Evolutionary conservation across 345 rosid species (phyloP).

Genomic region (Camelina sativa): DNA sequence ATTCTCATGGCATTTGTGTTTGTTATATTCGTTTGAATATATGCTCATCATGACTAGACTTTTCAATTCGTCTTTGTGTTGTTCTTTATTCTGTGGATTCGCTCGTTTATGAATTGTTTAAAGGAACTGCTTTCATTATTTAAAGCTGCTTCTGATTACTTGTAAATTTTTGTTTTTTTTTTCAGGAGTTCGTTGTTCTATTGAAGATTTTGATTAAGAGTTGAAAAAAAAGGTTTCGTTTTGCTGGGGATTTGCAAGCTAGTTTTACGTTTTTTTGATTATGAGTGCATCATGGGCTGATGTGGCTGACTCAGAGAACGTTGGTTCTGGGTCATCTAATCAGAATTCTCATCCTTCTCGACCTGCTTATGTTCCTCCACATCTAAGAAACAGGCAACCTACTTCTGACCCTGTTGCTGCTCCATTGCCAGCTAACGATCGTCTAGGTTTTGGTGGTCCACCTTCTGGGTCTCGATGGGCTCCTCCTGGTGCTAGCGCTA

Average conservation of each 20-base stretch:
- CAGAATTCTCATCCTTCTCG: constrained; percentile 49
- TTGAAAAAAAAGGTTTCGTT: constrained; percentile 8
- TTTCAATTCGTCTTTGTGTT: constrained; percentile 19
- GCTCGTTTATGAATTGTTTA: constrained; percentile 24
- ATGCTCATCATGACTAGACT: constrained; percentile 36
- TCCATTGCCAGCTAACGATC: constrained; percentile 50
- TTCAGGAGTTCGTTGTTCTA: constrained; percentile 23
- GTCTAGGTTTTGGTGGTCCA: constrained; percentile 53
- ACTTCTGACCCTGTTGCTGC: constrained; percentile 55
- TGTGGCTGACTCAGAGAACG: constrained; percentile 89
- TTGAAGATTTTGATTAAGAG: not conserved
- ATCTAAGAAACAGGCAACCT: constrained; percentile 70
- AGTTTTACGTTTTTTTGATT: constrained; percentile 28
- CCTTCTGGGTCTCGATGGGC: constrained; percentile 66
- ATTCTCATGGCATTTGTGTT: constrained; percentile 30
- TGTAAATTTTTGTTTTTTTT: not conserved
- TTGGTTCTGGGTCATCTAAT: constrained; percentile 51
- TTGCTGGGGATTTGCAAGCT: constrained; percentile 18
- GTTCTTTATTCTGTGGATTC: constrained; percentile 1
- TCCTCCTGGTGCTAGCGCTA: constrained; percentile 42
- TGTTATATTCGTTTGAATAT: constrained; percentile 34
- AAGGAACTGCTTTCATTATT: not conserved
- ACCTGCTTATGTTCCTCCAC: constrained; percentile 83
- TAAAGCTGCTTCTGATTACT: constrained; percentile 16
- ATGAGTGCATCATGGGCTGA: constrained; percentile 97